These are phyloP conservation scores for Fusarium miscanthi DNA, from an alignment of 2,329 filamentous ascomycete genomes.

Conservation along the genomic window DNA sequence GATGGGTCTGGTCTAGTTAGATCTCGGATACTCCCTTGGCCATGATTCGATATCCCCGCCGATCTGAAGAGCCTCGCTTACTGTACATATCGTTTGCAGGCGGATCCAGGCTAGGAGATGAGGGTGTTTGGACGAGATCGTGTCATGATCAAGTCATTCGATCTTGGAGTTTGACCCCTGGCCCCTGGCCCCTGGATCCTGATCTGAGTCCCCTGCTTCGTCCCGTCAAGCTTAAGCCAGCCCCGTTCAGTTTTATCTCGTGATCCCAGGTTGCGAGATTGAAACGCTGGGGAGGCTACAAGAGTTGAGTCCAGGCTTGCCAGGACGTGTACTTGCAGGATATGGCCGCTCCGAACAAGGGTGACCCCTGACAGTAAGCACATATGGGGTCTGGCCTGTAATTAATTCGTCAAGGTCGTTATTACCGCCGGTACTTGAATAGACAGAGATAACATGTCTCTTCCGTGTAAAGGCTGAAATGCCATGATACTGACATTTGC, in stretches of 20 bases:
- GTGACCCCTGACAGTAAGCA: neutral
- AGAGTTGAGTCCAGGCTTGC: neutral
- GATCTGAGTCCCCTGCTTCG: neutral
- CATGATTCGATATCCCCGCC: neutral
- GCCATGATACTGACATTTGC: neutral
- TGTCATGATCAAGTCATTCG: neutral
- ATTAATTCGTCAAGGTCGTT: neutral
- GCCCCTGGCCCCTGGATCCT: neutral
- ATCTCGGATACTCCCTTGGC: neutral
- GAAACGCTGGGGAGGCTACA: neutral
- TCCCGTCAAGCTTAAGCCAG: neutral
- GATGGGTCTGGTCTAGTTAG: neutral
- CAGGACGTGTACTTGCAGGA: conserved; percentile 16
- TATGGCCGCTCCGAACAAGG: conserved; percentile 1
- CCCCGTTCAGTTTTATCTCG: neutral
- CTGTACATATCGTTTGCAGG: neutral
- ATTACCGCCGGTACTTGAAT: neutral
- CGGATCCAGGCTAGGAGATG: neutral
- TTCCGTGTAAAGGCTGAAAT: neutral
- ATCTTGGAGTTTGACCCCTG: neutral
- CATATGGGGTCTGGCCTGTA: neutral
- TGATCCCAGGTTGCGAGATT: neutral
- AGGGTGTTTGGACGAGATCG: neutral
- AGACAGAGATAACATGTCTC: neutral
- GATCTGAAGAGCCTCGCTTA: neutral